Evolutionary conservation across 441 rosid species (phyloP), one percentile per base, ranked within the genome.

Genomic region (Syzygium syzygioides): DNA sequence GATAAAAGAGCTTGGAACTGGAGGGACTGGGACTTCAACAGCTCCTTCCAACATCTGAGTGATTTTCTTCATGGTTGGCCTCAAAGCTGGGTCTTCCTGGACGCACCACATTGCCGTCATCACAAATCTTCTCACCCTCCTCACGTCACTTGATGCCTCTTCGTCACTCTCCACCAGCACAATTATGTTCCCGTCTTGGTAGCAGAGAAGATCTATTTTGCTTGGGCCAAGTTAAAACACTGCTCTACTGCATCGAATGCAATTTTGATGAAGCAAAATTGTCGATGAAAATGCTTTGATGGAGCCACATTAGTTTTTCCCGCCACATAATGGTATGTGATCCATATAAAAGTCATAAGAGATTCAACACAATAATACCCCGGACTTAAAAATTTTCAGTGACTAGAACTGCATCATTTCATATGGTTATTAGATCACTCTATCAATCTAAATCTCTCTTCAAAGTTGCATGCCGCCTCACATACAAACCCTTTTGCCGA

Each of bases 101-200:
- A 94, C 91, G 89, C 96, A 95, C 95, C 94, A 94, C 11, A 92
- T 85, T 19, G 94, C 93, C 4, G 90, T 93, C 94, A 25, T 93
- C 88, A 92, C 93, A 87, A 91, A 91, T 28, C 90, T 93, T 87
- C 87, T 89, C n/a, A 94, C 92, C 9, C n/a, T 91, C 28, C 86
- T 86, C 68, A 92, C 86, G 50, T 94, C 96, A 0, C 86, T 54
- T 34, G 64, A 55, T 4, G 93, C 94, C 71, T 92, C 96, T 85
- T 90, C 90, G 30, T 94, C 95, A 2, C 57, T 89, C 88, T 90
- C 84, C 19, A 93, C 91, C 9, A 93, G 64, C n/a, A 87, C 52
- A 13, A 34, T 17, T 11, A 92, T 4, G 76, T 13, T 90, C 11
- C 90, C 87, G 5, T 87, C 85, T 30, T 50, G 80, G 53, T 89